These are phyloP conservation scores for Schoenoplectus triqueter DNA, from an alignment of 202 grass and related monocot genomes.

Conservation along the genomic window DNA sequence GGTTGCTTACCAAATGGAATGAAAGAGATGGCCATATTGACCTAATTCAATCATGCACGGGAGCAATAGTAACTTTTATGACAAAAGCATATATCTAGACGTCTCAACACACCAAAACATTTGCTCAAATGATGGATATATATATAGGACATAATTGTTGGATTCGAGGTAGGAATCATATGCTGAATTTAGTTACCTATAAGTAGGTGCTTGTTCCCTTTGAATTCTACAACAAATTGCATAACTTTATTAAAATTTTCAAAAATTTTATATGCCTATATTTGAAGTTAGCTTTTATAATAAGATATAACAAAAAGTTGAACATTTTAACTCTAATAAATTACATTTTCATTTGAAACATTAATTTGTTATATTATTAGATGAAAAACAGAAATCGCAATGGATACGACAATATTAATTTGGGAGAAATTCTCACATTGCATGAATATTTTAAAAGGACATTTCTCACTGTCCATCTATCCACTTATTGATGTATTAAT, in stretches of 20 bases:
- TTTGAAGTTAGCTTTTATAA: not conserved
- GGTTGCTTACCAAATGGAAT: conserved; percentile 31
- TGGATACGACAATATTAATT: not conserved
- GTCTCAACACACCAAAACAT: conserved; percentile 14
- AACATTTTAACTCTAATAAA: not conserved
- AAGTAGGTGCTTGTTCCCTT: not conserved
- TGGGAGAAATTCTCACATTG: not conserved
- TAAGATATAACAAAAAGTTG: not conserved
- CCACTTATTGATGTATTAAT: not conserved
- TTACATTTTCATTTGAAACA: not conserved
- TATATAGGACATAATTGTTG: not conserved
- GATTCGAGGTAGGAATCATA: not conserved
- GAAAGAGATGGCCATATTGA: conserved; percentile 6
- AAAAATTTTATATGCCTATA: not conserved
- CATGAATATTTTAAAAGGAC: not conserved
- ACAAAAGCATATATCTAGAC: not conserved
- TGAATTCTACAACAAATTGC: not conserved
- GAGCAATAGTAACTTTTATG: not conserved
- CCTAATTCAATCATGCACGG: conserved; percentile 24
- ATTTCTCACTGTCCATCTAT: not conserved
- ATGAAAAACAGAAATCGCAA: not conserved
- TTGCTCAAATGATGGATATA: not conserved
- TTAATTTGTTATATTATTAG: not conserved
- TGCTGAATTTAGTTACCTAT: not conserved
- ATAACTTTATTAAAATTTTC: not conserved